Conservation (phyloP, 768 basidiomycete species). For the Mrakia frigida region DNA sequence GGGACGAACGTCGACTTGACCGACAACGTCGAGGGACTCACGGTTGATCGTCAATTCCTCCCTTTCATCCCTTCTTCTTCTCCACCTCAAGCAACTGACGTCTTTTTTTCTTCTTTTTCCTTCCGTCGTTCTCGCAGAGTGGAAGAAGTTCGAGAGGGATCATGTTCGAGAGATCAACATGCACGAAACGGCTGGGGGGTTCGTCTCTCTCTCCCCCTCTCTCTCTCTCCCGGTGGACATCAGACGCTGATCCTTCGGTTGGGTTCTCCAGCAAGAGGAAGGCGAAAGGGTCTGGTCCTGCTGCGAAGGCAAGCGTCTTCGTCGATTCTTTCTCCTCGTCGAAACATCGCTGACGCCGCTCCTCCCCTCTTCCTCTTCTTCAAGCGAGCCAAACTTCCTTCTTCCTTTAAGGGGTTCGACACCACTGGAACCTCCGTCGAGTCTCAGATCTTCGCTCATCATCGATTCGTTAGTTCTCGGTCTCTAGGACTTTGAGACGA, state of each 20-base stretch:
- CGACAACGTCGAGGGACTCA: constrained; percentile 30
- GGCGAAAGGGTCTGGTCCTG: not conserved
- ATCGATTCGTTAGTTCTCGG: constrained; percentile 64
- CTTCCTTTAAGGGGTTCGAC: constrained; percentile 57
- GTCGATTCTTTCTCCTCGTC: too few relatives aligned
- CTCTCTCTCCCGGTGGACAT: too few relatives aligned
- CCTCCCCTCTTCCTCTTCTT: not conserved
- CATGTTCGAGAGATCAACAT: not conserved
- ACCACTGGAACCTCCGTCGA: constrained; percentile 54
- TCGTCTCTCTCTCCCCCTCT: not conserved
- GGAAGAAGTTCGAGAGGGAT: not conserved
- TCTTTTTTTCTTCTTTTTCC: too few relatives aligned
- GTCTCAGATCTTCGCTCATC: constrained; percentile 63
- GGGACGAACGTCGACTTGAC: constrained; percentile 46
- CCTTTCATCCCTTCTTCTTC: too few relatives aligned
- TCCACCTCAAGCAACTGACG: too few relatives aligned
- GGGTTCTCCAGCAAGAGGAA: not conserved
- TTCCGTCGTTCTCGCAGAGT: not conserved
- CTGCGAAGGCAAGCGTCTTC: constrained; percentile 35
- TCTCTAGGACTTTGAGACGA: too few relatives aligned
- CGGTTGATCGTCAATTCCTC: not conserved
- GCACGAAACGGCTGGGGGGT: not conserved
- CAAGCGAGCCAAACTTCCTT: constrained; percentile 35
- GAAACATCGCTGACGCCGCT: too few relatives aligned
- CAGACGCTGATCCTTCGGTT: too few relatives aligned